Evolutionary conservation across 1,284 basidiomycete species (phyloP), one percentile per base, ranked within the genome.

Genomic region (Marasmius sp.): DNA sequence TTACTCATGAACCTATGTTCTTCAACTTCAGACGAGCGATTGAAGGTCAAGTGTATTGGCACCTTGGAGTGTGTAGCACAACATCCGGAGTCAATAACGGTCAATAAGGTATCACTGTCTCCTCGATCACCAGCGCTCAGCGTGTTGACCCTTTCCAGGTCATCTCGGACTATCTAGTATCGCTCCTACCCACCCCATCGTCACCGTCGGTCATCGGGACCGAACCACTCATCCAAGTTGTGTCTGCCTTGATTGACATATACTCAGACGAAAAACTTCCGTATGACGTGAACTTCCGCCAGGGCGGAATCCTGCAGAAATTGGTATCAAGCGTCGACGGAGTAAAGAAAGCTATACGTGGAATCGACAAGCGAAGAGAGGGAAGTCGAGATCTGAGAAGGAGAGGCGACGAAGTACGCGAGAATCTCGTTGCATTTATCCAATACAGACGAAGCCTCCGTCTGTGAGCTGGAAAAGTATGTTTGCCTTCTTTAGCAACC

Each of bases 161-260:
- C 38, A 92, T 95, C 63, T 81, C 90, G 6, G 73, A 78, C 49
- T 92, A 90, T 73, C 72, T 94, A 36, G 72, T 95, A 34, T 85
- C 85, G 10, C 67, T 87, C 63, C 72, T 88, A 36, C 81, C 82
- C 49, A 74, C 75, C 58, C 65, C 74, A 33, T 70, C 74, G 27
- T 69, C 72, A 34, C 67, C 77, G 14, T 76, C 81, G 41, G 68
- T 77, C 41, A 75, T 77, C 48, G 83, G 81, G 51, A 82, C 87
- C 2, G 95, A 98, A 70, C 81, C 89, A 0, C 80, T 92, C 60
- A 81, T 98, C 18, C 94, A 97, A 68, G 86, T 88, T 0, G 78
- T 89, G 37, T 95, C 97, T 41, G 93, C 92, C 33, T 75, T 98
- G 54, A 94, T 98, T 66, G 97, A 98, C 74, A 91, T 97, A 56